phyloP scores from a whole-genome alignment of 495 filamentous ascomycete genomes.

The Diplogelasinospora grovesii region DNA sequence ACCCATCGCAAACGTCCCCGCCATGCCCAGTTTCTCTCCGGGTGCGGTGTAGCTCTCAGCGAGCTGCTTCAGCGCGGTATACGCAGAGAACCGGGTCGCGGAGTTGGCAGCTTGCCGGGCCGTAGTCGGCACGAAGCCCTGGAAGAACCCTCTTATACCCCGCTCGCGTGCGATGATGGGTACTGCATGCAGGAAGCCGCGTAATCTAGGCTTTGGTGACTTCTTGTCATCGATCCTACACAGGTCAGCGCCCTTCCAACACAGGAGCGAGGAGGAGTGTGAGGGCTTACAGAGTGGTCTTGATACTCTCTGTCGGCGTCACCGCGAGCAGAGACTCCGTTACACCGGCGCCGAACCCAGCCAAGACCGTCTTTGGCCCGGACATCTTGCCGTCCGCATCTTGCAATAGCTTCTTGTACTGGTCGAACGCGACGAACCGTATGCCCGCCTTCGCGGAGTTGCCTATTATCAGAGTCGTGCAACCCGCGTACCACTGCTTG shows the following conservation, averaged over 20 bases:
- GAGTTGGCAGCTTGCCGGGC: constrained; percentile 92
- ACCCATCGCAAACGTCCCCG: constrained; percentile 86
- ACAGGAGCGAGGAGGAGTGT: not conserved
- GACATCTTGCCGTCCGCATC: constrained; percentile 86
- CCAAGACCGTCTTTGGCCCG: constrained; percentile 83
- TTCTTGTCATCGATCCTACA: constrained; percentile 90
- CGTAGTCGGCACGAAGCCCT: constrained; percentile 92
- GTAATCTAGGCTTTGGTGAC: constrained; percentile 74
- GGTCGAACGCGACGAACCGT: constrained; percentile 92
- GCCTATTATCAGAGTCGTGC: constrained; percentile 93
- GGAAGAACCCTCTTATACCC: constrained; percentile 87
- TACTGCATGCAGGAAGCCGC: constrained; percentile 86
- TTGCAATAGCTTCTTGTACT: constrained; percentile 74
- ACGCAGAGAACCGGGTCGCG: constrained; percentile 80
- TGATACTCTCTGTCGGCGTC: constrained; percentile 96
- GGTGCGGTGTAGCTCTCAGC: constrained; percentile 89
- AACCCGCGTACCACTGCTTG: constrained; percentile 92
- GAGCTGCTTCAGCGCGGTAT: constrained; percentile 82
- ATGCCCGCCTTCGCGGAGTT: constrained; percentile 96
- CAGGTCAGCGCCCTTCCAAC: not conserved
- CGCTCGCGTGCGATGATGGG: constrained; percentile 80
- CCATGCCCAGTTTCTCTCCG: constrained; percentile 87
- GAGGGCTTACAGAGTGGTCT: constrained; percentile 70
- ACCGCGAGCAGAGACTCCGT: constrained; percentile 92
- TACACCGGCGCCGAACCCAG: constrained; percentile 89